Percentiles rank a stretch among this genome's conserved stretches.
phyloP scores from a whole-genome alignment of 176 grass and related monocot species.

The Carex kokanica region DNA sequence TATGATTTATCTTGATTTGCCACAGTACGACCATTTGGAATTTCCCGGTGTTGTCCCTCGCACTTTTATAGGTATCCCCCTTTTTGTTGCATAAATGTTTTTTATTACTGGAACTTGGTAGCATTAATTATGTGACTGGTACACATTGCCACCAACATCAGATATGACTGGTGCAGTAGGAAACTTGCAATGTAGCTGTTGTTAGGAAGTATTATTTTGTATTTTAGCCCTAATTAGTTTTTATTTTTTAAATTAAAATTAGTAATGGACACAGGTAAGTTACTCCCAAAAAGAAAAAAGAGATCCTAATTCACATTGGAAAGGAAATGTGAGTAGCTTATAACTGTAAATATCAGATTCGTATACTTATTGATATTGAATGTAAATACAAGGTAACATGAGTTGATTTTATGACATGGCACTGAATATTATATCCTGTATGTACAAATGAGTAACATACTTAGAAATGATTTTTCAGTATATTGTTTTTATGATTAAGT shows the following conservation, averaged over 20 bases:
- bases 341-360: neutral
- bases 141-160: neutral
- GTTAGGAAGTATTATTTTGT: neutral
- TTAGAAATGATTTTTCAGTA: neutral
- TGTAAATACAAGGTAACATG: neutral
- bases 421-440: neutral
- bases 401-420: neutral
- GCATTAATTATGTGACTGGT: neutral
- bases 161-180: neutral
- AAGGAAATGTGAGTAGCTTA: neutral
- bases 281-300: neutral
- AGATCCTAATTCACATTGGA: neutral
- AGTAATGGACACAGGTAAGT: neutral
- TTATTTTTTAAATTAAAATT: neutral
- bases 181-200: neutral
- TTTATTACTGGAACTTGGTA: neutral
- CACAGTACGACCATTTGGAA: conserved; percentile 89
- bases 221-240: neutral
- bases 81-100: conserved; percentile 7
- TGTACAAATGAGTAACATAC: neutral
- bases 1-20: conserved; percentile 4
- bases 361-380: neutral
- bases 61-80: conserved; percentile 76
- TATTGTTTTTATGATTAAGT: neutral
- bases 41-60: conserved; percentile 94